Evolutionary conservation across 768 basidiomycete genomes (phyloP).

Genomic region (Boletus subparvulus): DNA sequence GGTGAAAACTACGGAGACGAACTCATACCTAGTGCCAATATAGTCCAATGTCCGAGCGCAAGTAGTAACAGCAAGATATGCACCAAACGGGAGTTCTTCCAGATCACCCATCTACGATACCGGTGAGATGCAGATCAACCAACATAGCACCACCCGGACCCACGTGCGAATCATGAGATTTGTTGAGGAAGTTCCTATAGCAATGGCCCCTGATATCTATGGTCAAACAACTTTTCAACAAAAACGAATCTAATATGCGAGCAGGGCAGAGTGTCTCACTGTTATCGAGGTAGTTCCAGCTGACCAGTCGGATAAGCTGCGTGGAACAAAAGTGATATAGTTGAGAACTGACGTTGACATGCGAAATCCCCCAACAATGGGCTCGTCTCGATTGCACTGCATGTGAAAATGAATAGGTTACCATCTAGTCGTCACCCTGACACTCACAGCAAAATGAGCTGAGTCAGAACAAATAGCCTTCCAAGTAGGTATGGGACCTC

Average conservation of each 20-base stretch:
- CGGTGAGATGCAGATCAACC: background rate
- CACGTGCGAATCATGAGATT: slow-evolving; percentile 31
- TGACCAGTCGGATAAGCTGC: slow-evolving; percentile 1
- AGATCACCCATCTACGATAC: slow-evolving; percentile 26
- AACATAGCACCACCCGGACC: background rate
- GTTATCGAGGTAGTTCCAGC: background rate
- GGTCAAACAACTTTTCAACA: background rate
- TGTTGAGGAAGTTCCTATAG: slow-evolving; percentile 15
- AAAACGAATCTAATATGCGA: background rate
- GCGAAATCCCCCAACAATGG: background rate
- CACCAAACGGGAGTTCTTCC: slow-evolving; percentile 17
- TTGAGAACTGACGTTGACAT: slow-evolving; percentile 23
- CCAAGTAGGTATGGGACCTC: slow-evolving; percentile 30
- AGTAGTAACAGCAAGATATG: slow-evolving; percentile 10
- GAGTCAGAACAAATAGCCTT: slow-evolving; percentile 11
- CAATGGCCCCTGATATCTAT: slow-evolving; percentile 10
- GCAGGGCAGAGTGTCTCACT: slow-evolving; percentile 2
- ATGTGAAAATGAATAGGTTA: background rate
- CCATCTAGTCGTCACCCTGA: too few relatives aligned
- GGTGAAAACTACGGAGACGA: background rate
- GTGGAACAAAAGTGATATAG: background rate
- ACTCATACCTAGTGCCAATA: slow-evolving; percentile 14
- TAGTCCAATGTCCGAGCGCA: slow-evolving; percentile 28
- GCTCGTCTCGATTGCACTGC: slow-evolving; percentile 6
- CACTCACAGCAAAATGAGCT: slow-evolving; percentile 18